phyloP scores from a whole-genome alignment of 2,329 filamentous ascomycete genomes.

The Pestalotiopsis sp. region DNA sequence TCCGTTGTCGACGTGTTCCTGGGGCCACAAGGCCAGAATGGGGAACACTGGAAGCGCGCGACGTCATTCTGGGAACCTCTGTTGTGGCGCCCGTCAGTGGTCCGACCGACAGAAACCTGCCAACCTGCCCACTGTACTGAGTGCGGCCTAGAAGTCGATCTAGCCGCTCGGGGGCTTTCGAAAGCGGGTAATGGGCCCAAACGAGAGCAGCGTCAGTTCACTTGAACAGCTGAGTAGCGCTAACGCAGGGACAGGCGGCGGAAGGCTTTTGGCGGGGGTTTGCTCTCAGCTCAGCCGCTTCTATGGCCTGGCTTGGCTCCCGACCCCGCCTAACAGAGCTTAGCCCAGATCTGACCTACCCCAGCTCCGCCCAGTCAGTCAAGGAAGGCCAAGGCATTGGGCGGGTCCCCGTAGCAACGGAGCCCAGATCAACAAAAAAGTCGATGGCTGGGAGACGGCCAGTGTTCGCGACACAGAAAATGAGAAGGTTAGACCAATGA shows the following conservation, averaged over 20 bases:
- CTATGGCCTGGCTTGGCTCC: not conserved
- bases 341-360: not conserved
- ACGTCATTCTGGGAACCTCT: not conserved
- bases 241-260: not conserved
- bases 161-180: not conserved
- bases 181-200: not conserved
- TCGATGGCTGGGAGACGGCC: slow-evolving; percentile 12
- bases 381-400: not conserved
- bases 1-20: not conserved
- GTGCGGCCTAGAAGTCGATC: not conserved
- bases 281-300: not conserved
- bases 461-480: slow-evolving; percentile 8
- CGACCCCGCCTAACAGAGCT: not conserved
- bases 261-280: not conserved
- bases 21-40: not conserved
- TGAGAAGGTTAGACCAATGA: slow-evolving; percentile 11
- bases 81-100: not conserved
- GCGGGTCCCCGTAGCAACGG: slow-evolving; percentile 5
- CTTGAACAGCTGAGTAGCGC: not conserved
- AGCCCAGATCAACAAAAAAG: slow-evolving; percentile 11
- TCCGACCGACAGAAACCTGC: not conserved
- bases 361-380: slow-evolving; percentile 2
- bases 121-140: not conserved
- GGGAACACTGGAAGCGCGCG: not conserved
- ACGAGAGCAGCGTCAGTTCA: not conserved